Evolutionary conservation across 2,329 filamentous ascomycete species (phyloP).

Genomic region (Aspergillus niger): DNA sequence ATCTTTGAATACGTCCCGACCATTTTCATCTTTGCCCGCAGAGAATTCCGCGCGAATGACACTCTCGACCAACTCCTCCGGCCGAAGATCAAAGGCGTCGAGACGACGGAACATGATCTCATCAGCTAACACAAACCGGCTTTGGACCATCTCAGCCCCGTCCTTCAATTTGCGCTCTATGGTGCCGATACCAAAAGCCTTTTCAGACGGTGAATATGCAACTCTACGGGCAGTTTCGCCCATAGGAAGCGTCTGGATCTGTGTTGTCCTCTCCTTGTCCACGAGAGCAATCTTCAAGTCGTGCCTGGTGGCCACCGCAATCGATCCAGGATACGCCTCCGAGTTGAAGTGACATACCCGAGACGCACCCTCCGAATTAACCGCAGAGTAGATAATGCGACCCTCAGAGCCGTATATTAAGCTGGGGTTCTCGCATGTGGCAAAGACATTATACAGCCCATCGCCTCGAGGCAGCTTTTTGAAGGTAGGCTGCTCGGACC

Average conservation of each 20-base stretch:
- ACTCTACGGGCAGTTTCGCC: conserved; percentile 82
- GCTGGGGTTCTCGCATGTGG: conserved; percentile 90
- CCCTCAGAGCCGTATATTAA: conserved; percentile 89
- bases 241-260: conserved; percentile 78
- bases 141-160: conserved; percentile 74
- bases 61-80: conserved; percentile 78
- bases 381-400: conserved; percentile 86
- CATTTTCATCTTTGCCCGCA: conserved; percentile 58
- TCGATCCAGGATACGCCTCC: conserved; percentile 75
- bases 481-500: conserved; percentile 80
- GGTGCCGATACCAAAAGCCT: conserved; percentile 83
- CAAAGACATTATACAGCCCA: conserved; percentile 77
- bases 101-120: conserved; percentile 83
- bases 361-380: conserved; percentile 83
- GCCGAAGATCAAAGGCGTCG: conserved; percentile 66
- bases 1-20: conserved; percentile 58
- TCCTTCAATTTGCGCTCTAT: conserved; percentile 71
- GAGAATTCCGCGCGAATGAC: conserved; percentile 75
- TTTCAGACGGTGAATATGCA: conserved; percentile 76
- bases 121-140: conserved; percentile 85
- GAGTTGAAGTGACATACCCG: conserved; percentile 81
- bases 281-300: conserved; percentile 79
- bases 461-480: conserved; percentile 71
- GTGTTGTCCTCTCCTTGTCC: conserved; percentile 82
- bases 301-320: conserved; percentile 75